Evolutionary conservation across 306 rosid species (phyloP).

Genomic region (Dalbergia cochinchinensis): DNA sequence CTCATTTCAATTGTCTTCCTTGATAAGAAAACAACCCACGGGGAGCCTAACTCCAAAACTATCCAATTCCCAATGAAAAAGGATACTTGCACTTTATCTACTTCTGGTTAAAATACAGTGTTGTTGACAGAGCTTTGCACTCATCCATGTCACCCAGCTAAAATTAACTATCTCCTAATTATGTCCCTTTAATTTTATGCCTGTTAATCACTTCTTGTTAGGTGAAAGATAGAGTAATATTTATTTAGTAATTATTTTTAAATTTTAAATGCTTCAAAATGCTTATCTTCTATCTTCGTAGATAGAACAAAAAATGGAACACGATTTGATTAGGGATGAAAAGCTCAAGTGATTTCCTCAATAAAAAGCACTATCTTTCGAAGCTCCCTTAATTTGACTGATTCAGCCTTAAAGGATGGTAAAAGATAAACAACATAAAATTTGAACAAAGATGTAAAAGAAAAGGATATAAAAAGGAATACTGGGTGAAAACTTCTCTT

Average conservation of each 20-base stretch:
- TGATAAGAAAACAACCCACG: background rate
- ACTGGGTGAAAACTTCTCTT: no score
- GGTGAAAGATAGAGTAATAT: no score
- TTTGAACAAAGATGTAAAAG: no score
- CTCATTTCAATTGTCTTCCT: background rate
- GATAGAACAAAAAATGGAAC: no score
- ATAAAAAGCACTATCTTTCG: slow-evolving; percentile 36
- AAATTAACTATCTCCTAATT: no score
- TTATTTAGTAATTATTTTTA: no score
- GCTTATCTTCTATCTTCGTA: no score
- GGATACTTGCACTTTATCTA: background rate
- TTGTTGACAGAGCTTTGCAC: slow-evolving; percentile 58
- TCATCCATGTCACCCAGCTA: slow-evolving; percentile 45
- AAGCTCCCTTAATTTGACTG: slow-evolving; percentile 5
- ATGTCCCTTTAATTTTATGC: no score
- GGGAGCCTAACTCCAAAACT: background rate
- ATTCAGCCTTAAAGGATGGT: background rate
- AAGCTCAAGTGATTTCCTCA: background rate
- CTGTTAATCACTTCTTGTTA: no score
- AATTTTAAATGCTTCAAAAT: no score
- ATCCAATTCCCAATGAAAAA: background rate
- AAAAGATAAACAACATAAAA: background rate
- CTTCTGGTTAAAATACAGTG: background rate
- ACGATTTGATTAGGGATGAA: background rate
- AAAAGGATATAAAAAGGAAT: no score